Percentiles rank a stretch among this genome's conserved stretches.
Conservation (phyloP, 2,329 filamentous ascomycete species). For the Dactylellina cionopaga region DNA sequence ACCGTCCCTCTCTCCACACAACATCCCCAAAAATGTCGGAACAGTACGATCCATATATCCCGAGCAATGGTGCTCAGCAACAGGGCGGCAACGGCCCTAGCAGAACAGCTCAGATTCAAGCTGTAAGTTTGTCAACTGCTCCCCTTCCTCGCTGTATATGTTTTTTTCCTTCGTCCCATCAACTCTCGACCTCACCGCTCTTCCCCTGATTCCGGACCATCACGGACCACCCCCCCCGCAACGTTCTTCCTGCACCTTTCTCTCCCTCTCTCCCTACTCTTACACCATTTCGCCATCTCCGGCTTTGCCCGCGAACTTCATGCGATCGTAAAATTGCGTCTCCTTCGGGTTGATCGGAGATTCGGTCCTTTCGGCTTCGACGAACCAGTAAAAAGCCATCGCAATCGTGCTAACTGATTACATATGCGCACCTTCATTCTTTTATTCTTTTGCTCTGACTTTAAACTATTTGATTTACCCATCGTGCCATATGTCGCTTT, state of each 20-base stretch:
- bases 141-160: neutral
- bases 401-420: too few species aligned
- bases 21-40: slow-evolving; percentile 54
- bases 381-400: too few species aligned
- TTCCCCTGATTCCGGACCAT: too few species aligned
- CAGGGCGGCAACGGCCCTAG: slow-evolving; percentile 70
- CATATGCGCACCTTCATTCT: too few species aligned
- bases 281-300: too few species aligned
- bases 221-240: neutral
- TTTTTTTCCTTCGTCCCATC: neutral
- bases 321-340: too few species aligned
- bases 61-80: slow-evolving; percentile 70
- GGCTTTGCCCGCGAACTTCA: too few species aligned
- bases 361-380: neutral
- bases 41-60: slow-evolving; percentile 87
- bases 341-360: slow-evolving; percentile 8
- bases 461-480: too few species aligned
- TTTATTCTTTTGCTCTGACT: too few species aligned
- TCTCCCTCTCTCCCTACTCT: neutral
- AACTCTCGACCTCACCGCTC: neutral
- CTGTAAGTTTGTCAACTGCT: slow-evolving; percentile 71
- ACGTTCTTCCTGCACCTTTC: neutral
- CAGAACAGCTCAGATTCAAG: slow-evolving; percentile 79
- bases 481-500: too few species aligned
- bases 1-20: slow-evolving; percentile 9